Evolutionary conservation across 305 asterid genomes (phyloP).

Genomic region (Ilex paraguariensis): DNA sequence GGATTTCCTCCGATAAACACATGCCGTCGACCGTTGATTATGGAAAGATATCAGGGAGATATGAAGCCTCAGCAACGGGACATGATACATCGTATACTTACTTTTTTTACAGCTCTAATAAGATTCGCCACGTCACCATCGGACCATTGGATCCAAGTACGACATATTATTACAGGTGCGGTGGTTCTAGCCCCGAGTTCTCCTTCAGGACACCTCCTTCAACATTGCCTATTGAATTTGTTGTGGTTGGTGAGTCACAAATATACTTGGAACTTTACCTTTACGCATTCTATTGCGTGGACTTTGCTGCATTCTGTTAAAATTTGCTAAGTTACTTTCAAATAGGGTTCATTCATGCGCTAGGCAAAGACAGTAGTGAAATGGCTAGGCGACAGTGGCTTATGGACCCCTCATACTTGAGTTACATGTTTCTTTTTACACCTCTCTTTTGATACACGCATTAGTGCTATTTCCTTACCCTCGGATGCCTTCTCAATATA

Average conservation of each 20-base stretch:
- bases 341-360: no score
- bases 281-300: constrained; percentile 7
- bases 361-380: no score
- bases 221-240: constrained; percentile 62
- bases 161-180: constrained; percentile 63
- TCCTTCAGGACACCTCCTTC: constrained; percentile 70
- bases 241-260: constrained; percentile 51
- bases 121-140: constrained; percentile 59
- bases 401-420: no score
- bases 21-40: constrained; percentile 44
- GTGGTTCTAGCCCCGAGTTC: constrained; percentile 31
- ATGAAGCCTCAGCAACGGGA: constrained; percentile 44
- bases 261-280: neutral
- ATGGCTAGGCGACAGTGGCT: no score
- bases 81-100: constrained; percentile 41
- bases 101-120: constrained; percentile 58
- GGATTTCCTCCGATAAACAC: constrained; percentile 49
- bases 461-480: no score
- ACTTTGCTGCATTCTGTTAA: neutral
- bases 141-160: constrained; percentile 75
- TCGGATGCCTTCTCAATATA: no score
- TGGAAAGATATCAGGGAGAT: constrained; percentile 45
- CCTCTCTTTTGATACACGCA: no score
- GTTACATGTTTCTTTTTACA: no score
- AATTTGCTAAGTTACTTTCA: neutral